Percentiles rank a stretch among this genome's conserved stretches.
phyloP scores from a whole-genome alignment of 768 basidiomycete genomes.

The Tylopilus felleus region DNA sequence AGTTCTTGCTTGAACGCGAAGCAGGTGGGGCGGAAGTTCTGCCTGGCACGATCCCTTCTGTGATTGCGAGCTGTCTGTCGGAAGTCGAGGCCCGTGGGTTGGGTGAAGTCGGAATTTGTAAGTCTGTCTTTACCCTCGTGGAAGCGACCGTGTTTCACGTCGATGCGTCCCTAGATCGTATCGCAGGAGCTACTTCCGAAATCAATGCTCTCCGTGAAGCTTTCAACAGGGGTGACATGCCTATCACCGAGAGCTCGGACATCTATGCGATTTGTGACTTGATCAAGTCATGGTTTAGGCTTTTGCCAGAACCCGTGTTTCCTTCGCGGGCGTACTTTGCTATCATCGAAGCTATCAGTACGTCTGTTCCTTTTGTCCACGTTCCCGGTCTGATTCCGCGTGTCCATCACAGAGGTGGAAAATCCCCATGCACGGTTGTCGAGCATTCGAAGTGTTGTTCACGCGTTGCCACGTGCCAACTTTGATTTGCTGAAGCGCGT shows the following conservation, averaged over 20 bases:
- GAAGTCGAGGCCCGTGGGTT: constrained; percentile 77
- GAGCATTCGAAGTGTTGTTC: constrained; percentile 65
- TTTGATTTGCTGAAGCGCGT: constrained; percentile 79
- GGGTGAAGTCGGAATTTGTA: constrained; percentile 81
- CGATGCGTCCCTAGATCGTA: constrained; percentile 54
- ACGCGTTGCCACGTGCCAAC: constrained; percentile 64
- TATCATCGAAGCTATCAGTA: constrained; percentile 71
- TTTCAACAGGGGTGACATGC: constrained; percentile 71
- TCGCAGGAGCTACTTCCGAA: constrained; percentile 71
- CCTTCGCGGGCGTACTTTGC: constrained; percentile 64
- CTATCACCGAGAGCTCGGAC: constrained; percentile 58
- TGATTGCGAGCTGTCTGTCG: constrained; percentile 60
- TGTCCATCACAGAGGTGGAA: constrained; percentile 52
- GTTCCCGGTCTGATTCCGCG: constrained; percentile 1
- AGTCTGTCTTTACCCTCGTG: constrained; percentile 25
- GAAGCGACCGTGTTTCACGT: background rate
- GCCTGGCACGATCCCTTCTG: constrained; percentile 59
- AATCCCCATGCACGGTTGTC: constrained; percentile 64
- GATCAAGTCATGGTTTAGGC: constrained; percentile 83
- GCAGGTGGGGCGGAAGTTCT: constrained; percentile 44
- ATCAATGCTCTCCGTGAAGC: constrained; percentile 69
- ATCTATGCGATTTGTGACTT: constrained; percentile 82
- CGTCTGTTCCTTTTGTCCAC: constrained; percentile 19
- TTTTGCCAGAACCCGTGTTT: constrained; percentile 78
- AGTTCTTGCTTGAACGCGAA: constrained; percentile 67